These are phyloP conservation scores for Butyriboletus loyo DNA, from an alignment of 768 basidiomycete species.

Conservation along the genomic window DNA sequence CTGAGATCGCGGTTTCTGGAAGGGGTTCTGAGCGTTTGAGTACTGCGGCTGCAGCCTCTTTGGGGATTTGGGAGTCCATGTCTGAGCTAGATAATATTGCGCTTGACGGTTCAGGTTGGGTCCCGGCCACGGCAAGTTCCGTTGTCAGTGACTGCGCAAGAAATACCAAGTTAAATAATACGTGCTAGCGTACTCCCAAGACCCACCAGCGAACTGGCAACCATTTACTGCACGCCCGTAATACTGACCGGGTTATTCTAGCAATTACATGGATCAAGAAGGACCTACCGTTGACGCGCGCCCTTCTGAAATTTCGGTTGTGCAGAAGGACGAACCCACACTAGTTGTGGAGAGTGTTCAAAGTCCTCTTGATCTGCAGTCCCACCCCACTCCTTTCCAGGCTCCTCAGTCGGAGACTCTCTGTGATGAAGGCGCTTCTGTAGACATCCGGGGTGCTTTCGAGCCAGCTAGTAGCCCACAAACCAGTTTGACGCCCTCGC, in stretches of 20 bases:
- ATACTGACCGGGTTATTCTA: not conserved
- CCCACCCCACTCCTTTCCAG: slow-evolving; percentile 5
- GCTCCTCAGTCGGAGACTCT: not conserved
- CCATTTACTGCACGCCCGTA: not conserved
- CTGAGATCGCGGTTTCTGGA: slow-evolving; percentile 59
- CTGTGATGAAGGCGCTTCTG: not conserved
- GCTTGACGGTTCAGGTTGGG: not conserved
- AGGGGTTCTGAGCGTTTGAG: slow-evolving; percentile 74
- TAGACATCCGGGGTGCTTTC: not conserved
- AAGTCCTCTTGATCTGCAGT: slow-evolving; percentile 1
- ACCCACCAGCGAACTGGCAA: not conserved
- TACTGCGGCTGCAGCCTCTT: slow-evolving; percentile 68
- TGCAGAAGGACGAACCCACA: slow-evolving; percentile 6
- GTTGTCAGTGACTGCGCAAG: slow-evolving; percentile 5
- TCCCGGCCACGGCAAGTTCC: slow-evolving; percentile 27
- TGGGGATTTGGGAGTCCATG: slow-evolving; percentile 40
- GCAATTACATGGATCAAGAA: slow-evolving; percentile 19
- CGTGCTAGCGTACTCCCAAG: not conserved
- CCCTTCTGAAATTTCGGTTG: not conserved
- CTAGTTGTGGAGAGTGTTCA: slow-evolving; percentile 8
- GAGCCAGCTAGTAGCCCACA: not conserved
- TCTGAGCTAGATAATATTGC: not conserved
- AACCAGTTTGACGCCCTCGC: not conserved
- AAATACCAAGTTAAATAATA: not conserved
- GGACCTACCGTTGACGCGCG: slow-evolving; percentile 3